Percentiles rank a stretch among this genome's conserved stretches.
These are phyloP conservation scores for Exserohilum rostratum DNA, from an alignment of 2,329 filamentous ascomycete species.

Conservation along the genomic window DNA sequence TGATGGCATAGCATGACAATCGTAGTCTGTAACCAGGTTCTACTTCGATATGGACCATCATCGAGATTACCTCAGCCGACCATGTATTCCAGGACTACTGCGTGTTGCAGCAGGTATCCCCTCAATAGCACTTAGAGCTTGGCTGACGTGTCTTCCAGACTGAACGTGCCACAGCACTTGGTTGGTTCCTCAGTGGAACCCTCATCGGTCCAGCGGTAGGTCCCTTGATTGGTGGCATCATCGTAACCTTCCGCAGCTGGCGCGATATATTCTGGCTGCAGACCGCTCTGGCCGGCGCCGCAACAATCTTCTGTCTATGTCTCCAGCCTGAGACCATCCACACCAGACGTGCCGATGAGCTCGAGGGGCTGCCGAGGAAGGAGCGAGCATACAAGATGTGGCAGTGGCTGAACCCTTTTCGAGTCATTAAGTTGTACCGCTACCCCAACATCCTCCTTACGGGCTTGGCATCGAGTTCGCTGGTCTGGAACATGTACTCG, in stretches of 20 bases:
- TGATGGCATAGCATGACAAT: neutral
- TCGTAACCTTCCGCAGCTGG: constrained; percentile 77
- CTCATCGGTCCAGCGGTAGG: constrained; percentile 68
- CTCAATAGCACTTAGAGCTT: neutral
- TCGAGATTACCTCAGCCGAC: neutral
- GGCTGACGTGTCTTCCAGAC: constrained; percentile 61
- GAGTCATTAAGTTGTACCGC: constrained; percentile 67
- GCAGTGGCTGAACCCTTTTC: constrained; percentile 69
- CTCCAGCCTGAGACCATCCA: constrained; percentile 77
- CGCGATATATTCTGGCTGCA: constrained; percentile 80
- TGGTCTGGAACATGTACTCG: constrained; percentile 79
- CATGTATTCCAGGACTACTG: constrained; percentile 1
- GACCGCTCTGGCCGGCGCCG: constrained; percentile 68
- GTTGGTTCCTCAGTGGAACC: constrained; percentile 75
- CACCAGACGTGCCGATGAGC: constrained; percentile 65
- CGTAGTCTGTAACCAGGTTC: neutral
- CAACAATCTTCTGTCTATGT: constrained; percentile 65
- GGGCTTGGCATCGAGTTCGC: constrained; percentile 63
- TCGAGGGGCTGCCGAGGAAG: constrained; percentile 59
- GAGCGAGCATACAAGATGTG: constrained; percentile 63
- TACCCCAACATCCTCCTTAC: constrained; percentile 69
- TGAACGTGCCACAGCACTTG: constrained; percentile 73
- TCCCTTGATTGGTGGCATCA: constrained; percentile 74
- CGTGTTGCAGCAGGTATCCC: constrained; percentile 15
- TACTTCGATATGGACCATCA: neutral